Conservation (phyloP, 257 asterid species). For the Ophiorrhiza pumila region DNA sequence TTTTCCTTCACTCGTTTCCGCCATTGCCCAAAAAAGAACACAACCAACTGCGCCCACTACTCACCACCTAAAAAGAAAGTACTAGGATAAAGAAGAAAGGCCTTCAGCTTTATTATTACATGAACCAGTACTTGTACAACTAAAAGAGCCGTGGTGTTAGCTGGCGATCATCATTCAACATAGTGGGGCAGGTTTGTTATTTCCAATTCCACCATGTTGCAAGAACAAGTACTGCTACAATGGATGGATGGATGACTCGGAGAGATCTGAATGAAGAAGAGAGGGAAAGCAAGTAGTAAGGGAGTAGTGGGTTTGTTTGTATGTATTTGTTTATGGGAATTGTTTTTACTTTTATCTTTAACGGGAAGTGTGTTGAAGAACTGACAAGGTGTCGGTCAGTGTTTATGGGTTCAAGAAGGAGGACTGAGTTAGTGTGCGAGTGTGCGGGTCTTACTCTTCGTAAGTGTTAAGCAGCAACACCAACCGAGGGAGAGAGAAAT, state of each 20-base stretch:
- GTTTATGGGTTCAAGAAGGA: constrained; percentile 15
- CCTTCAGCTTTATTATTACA: background rate
- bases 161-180: background rate
- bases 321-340: background rate
- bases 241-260: background rate
- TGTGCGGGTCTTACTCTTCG: background rate
- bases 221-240: background rate
- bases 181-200: background rate
- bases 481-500: background rate
- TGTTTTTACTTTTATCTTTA: background rate
- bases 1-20: constrained; percentile 38
- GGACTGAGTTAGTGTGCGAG: background rate
- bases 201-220: constrained; percentile 3
- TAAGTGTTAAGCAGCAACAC: background rate
- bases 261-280: constrained; percentile 15
- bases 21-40: constrained; percentile 24
- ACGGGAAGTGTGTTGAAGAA: background rate
- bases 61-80: background rate
- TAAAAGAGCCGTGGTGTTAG: background rate
- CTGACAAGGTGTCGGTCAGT: constrained; percentile 22
- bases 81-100: no score
- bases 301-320: background rate
- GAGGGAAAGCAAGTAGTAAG: background rate
- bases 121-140: background rate
- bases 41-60: background rate